A percentile compares a stretch with the other conserved stretches of the same genome.
These are phyloP conservation scores for Exophiala sp. DNA, from an alignment of 2,329 filamentous ascomycete species.

Conservation along the genomic window DNA sequence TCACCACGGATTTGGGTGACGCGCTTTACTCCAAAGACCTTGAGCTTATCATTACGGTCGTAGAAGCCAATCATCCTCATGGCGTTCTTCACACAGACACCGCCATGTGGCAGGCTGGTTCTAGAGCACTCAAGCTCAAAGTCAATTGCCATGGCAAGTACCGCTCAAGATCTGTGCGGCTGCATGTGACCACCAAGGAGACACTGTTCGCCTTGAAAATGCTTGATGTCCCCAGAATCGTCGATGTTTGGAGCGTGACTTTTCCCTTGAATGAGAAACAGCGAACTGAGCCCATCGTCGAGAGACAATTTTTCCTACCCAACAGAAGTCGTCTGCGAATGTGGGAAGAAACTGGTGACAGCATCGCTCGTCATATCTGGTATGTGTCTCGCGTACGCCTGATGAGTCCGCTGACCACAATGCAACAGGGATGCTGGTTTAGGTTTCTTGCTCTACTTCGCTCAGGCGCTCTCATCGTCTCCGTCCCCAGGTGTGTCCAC, in stretches of 20 bases:
- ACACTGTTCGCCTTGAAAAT: conserved; percentile 7
- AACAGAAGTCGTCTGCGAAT: conserved; percentile 46
- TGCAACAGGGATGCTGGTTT: conserved; percentile 55
- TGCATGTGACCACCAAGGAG: conserved; percentile 26
- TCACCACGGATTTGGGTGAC: conserved; percentile 68
- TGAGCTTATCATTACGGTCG: conserved; percentile 32
- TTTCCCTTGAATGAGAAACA: conserved; percentile 40
- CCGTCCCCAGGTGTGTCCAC: conserved; percentile 26
- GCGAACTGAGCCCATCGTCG: conserved; percentile 51
- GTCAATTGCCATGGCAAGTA: conserved; percentile 34
- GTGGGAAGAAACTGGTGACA: conserved; percentile 69
- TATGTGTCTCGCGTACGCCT: conserved; percentile 32
- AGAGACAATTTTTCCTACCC: conserved; percentile 51
- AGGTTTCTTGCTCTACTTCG: conserved; percentile 53
- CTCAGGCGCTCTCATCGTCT: conserved; percentile 39
- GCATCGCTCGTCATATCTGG: conserved; percentile 70
- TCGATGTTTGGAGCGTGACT: conserved; percentile 56
- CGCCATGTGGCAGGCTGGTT: conserved; percentile 44
- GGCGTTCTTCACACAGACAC: conserved; percentile 40
- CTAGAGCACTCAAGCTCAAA: conserved; percentile 43
- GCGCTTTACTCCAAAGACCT: conserved; percentile 54
- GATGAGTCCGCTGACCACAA: conserved; percentile 10
- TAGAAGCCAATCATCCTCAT: conserved; percentile 28
- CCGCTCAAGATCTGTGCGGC: conserved; percentile 18
- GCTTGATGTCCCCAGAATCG: conserved; percentile 41